Base-by-base conservation (phyloP, 495 filamentous ascomycete genomes). In the Pyronema domesticum region DNA sequence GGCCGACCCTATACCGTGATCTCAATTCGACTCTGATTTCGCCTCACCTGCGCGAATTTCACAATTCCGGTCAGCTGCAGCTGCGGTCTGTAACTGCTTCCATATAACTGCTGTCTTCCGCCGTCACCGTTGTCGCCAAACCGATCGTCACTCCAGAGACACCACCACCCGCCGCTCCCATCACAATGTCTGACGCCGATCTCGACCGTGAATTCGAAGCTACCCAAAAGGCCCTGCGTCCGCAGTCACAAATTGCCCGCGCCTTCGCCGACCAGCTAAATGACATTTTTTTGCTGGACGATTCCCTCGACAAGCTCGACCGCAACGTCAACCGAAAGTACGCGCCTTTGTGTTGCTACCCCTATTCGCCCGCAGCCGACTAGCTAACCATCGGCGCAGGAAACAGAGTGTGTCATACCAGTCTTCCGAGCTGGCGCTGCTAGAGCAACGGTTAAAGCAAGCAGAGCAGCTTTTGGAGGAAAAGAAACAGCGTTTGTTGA, bases 231-330 rank as follows among this genome's bases (percentile, higher is more conserved):
- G 13, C 47, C 7, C 8, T 50, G 18, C 47, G 47, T 8, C 47
- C 47, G 30, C 11, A 13, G 11, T 50, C 47, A 19, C 23, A 19
- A 47, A 19, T 47, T 10, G 89, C 88, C 19, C 81, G 82, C 54
- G 82, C 80, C 54, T 95, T 96, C 73, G 86, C 86, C 34, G 72
- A 80, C 19, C 83, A 85, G 63, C 75, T 96, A 52, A 84, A 93
- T 70, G 84, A 87, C 67, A 81, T 88, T 57, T 96, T 96, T 68
- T 76, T 80, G 59, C 80, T 91, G 60, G 83, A 94, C 59, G 83
- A 81, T 63, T 79, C 79, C 59, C 70, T 95, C 56, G 79, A 83
- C 60, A 76, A 85, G 55, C 75, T 96, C 18, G 77, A 82, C 54
- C 76, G 82, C 61, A 78, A 80, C 53, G 78, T 94, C 43, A 80